Percentiles rank a stretch among this genome's conserved stretches.
These are phyloP conservation scores for Smithsoniella earleae DNA, from an alignment of 163 green algal species.

Conservation along the genomic window DNA sequence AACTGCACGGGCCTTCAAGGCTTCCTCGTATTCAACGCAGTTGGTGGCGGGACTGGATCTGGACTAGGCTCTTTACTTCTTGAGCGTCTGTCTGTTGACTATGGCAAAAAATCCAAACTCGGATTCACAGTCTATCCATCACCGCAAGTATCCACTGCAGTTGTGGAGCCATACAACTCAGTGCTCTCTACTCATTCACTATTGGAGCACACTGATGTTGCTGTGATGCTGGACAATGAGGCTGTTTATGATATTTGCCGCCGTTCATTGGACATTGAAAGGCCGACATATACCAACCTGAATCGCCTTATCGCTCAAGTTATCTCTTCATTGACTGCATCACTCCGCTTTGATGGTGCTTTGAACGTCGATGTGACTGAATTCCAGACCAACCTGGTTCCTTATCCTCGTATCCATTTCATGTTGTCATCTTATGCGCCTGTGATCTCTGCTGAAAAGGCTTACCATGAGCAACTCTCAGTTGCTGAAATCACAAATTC, in stretches of 20 bases:
- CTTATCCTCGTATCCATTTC: conserved; percentile 65
- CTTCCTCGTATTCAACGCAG: conserved; percentile 65
- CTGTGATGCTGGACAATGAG: conserved; percentile 63
- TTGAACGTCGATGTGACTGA: conserved; percentile 63
- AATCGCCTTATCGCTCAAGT: conserved; percentile 56
- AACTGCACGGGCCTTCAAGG: conserved; percentile 66
- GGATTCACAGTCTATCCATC: conserved; percentile 63
- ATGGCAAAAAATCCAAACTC: conserved; percentile 69
- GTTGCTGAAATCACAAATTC: conserved; percentile 63
- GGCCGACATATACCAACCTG: conserved; percentile 63
- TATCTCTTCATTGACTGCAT: conserved; percentile 60
- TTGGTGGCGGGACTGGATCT: conserved; percentile 58
- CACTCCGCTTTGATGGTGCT: conserved; percentile 59
- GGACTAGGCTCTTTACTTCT: conserved; percentile 69
- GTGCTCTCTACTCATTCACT: conserved; percentile 62
- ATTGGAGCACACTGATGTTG: conserved; percentile 62
- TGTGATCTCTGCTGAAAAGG: conserved; percentile 65
- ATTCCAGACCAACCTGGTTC: conserved; percentile 69
- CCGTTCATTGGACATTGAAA: conserved; percentile 58
- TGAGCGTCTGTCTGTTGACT: conserved; percentile 73
- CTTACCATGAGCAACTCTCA: conserved; percentile 68
- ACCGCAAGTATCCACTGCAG: conserved; percentile 56
- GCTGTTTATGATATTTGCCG: conserved; percentile 66
- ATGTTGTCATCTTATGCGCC: conserved; percentile 63
- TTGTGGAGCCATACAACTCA: conserved; percentile 67